Evolutionary conservation across 2,329 filamentous ascomycete genomes (phyloP).

Genomic region (Aureobasidium mangrovei): DNA sequence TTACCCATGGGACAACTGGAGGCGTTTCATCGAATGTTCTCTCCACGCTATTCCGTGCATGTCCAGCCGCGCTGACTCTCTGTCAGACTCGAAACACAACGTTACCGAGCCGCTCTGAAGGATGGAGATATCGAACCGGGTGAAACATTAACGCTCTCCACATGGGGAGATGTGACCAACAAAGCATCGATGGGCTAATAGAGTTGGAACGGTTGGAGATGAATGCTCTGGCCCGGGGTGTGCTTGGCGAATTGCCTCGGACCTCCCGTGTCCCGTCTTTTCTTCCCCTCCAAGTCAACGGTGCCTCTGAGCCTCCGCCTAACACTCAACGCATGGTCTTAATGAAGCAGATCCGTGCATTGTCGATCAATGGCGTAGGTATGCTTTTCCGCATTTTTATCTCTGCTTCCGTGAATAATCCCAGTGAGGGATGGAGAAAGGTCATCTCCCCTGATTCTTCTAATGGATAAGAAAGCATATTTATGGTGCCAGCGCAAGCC

Average conservation of each 20-base stretch:
- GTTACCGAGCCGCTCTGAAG: neutral
- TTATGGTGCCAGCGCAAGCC: neutral
- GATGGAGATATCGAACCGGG: neutral
- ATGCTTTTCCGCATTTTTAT: neutral
- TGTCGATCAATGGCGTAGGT: conserved; percentile 4
- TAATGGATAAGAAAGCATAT: too few species aligned
- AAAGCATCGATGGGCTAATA: too few species aligned
- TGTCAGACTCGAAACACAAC: neutral
- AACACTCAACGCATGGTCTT: neutral
- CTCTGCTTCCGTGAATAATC: too few species aligned
- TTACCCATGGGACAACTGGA: too few species aligned
- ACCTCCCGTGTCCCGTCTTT: neutral
- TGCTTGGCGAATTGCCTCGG: conserved; percentile 1
- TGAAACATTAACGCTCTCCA: neutral
- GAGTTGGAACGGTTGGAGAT: neutral
- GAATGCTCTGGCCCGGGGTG: neutral
- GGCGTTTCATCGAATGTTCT: neutral
- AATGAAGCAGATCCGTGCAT: neutral
- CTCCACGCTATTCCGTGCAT: neutral
- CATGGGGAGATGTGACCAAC: neutral
- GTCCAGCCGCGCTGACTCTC: neutral
- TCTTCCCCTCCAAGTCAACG: neutral
- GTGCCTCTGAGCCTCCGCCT: neutral
- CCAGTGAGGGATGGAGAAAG: too few species aligned
- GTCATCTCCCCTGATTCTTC: too few species aligned